A percentile compares a stretch with the other conserved stretches of the same genome.
These are phyloP conservation scores for Escovopsis sp. DNA, from an alignment of 2,329 filamentous ascomycete species.

Conservation along the genomic window DNA sequence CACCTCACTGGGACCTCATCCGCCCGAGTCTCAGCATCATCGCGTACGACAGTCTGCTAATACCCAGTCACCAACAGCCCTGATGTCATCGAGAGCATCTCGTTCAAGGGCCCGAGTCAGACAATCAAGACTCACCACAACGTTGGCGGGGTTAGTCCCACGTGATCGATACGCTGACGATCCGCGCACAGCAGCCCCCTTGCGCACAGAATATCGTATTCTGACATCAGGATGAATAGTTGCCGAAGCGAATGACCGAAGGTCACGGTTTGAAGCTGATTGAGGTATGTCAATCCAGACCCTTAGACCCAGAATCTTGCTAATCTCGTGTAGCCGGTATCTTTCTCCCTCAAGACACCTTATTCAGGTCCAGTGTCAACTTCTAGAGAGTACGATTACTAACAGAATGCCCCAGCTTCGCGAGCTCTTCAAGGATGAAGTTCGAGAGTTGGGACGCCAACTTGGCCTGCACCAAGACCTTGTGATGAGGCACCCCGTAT, in stretches of 20 bases:
- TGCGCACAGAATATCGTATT: too few relatives aligned
- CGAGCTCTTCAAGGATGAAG: conserved; percentile 64
- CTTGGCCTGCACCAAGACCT: conserved; percentile 19
- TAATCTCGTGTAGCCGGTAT: not conserved
- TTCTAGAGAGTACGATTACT: conserved; percentile 1
- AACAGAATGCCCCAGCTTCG: not conserved
- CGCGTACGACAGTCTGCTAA: not conserved
- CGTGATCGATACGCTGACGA: not conserved
- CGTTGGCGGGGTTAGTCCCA: not conserved
- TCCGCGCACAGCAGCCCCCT: not conserved
- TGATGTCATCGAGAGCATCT: conserved; percentile 21
- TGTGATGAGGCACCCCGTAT: conserved; percentile 13
- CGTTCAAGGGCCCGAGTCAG: conserved; percentile 32
- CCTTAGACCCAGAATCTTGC: not conserved
- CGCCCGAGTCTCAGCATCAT: not conserved
- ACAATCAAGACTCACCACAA: conserved; percentile 21
- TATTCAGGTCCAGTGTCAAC: not conserved
- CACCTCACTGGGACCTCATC: not conserved
- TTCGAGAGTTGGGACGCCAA: conserved; percentile 17
- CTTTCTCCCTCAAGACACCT: not conserved
- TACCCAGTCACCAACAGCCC: conserved; percentile 34
- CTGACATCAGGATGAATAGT: too few relatives aligned
- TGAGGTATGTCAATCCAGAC: not conserved
- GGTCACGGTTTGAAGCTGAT: conserved; percentile 12
- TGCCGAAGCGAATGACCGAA: conserved; percentile 41